Conservation (phyloP, 192 early-diverging fungal genomes). For the Dissophora ornata region DNA sequence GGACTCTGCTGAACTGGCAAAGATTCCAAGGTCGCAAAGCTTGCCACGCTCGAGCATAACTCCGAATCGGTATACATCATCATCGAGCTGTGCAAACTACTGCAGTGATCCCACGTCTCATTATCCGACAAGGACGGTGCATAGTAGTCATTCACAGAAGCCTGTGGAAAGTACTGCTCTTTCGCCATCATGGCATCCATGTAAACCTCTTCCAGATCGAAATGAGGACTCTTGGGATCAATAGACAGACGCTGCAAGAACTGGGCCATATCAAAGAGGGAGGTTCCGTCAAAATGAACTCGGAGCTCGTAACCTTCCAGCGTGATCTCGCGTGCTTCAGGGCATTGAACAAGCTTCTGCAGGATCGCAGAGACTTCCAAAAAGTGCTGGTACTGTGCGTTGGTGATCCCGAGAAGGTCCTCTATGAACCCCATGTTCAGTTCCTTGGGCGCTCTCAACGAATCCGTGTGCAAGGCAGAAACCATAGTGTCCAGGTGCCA, state of each 20-base stretch:
- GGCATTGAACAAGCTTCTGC: conserved; percentile 36
- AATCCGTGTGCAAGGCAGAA: conserved; percentile 45
- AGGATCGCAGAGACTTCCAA: conserved; percentile 49
- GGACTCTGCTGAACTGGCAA: conserved; percentile 33
- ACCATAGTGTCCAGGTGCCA: conserved; percentile 55
- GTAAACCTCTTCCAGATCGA: conserved; percentile 43
- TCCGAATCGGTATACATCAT: conserved; percentile 47
- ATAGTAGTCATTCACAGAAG: conserved; percentile 38
- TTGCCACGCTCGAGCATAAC: conserved; percentile 20
- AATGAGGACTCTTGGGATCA: conserved; percentile 47
- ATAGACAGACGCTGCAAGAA: conserved; percentile 32
- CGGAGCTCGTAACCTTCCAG: conserved; percentile 50
- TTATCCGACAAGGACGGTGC: conserved; percentile 22
- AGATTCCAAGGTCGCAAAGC: conserved; percentile 26
- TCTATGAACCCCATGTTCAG: conserved; percentile 37
- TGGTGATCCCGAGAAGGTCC: conserved; percentile 41
- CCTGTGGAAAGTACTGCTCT: conserved; percentile 46
- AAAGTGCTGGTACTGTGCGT: conserved; percentile 52
- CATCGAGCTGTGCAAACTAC: conserved; percentile 36
- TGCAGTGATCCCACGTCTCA: conserved; percentile 45
- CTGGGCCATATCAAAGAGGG: conserved; percentile 41
- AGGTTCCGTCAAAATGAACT: conserved; percentile 42
- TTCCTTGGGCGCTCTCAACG: conserved; percentile 42
- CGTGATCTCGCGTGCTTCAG: conserved; percentile 39
- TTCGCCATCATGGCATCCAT: conserved; percentile 4